phyloP scores from a whole-genome alignment of 257 asterid species.

The Orobanche coerulescens region DNA sequence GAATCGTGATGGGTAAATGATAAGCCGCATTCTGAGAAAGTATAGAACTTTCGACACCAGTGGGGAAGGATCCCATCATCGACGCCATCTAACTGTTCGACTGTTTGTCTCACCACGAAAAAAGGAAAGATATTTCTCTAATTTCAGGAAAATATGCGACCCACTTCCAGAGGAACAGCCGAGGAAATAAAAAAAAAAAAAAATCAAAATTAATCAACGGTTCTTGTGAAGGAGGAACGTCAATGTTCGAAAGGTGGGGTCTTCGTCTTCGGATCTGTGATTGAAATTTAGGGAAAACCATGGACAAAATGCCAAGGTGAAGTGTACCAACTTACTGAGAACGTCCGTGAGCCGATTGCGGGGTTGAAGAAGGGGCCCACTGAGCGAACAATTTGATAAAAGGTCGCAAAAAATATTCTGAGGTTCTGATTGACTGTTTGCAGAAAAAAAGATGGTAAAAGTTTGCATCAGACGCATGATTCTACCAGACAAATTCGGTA shows the following conservation, averaged over 20 bases:
- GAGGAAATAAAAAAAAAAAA: conserved; percentile 2
- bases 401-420: conserved; percentile 3
- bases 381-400: conserved; percentile 7
- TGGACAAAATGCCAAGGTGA: conserved; percentile 11
- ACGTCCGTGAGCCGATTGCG: conserved; percentile 17
- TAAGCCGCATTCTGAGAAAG: conserved; percentile 27
- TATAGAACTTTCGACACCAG: conserved; percentile 43
- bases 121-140: conserved; percentile 14
- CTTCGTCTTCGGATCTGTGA: conserved; percentile 10
- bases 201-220: conserved; percentile 17
- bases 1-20: conserved; percentile 36
- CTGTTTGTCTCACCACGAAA: conserved; percentile 16
- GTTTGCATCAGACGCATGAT: too few relatives aligned
- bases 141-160: conserved; percentile 4
- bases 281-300: conserved; percentile 6
- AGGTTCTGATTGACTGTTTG: conserved; percentile 24
- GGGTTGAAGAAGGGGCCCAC: conserved; percentile 25
- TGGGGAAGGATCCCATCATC: conserved; percentile 46
- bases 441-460: too few relatives aligned
- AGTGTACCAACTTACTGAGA: not conserved
- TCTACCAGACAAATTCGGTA: too few relatives aligned
- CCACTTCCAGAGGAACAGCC: not conserved
- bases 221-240: not conserved
- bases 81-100: conserved; percentile 46
- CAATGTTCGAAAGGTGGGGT: conserved; percentile 4